Evolutionary conservation across 2,329 filamentous ascomycete genomes (phyloP).

Genomic region (Ophiostoma montium): DNA sequence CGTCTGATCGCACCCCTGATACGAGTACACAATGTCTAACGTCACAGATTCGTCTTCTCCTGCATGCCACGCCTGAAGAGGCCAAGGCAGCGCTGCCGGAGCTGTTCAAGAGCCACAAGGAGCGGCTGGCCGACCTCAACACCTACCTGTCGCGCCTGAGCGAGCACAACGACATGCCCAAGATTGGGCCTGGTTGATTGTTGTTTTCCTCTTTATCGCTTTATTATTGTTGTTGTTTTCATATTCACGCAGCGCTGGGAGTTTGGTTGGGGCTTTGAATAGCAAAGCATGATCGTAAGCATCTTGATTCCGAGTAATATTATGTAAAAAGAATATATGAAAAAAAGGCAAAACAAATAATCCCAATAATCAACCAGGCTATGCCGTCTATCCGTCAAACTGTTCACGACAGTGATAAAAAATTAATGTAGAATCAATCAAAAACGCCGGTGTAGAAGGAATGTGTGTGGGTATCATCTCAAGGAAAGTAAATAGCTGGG

Average conservation of each 20-base stretch:
- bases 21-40: not conserved
- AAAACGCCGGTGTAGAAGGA: conserved; percentile 12
- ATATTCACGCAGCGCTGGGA: not conserved
- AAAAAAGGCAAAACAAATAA: no score
- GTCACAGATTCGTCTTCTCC: conserved; percentile 54
- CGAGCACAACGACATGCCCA: conserved; percentile 94
- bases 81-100: conserved; percentile 41
- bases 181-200: conserved; percentile 43
- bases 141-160: conserved; percentile 82
- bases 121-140: conserved; percentile 90
- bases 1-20: not conserved
- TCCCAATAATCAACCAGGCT: not conserved
- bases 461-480: conserved; percentile 5
- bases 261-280: not conserved
- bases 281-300: not conserved
- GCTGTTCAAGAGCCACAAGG: conserved; percentile 90
- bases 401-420: not conserved
- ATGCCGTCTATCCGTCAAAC: not conserved
- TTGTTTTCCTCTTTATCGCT: not conserved
- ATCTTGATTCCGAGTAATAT: not conserved
- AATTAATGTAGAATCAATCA: not conserved
- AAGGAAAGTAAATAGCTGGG: conserved; percentile 1
- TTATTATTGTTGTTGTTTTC: not conserved
- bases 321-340: not conserved
- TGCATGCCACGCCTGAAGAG: conserved; percentile 42